Percentiles rank a stretch among this genome's conserved stretches.
phyloP scores from a whole-genome alignment of 129 eudicot species.

The Arctium minus region DNA sequence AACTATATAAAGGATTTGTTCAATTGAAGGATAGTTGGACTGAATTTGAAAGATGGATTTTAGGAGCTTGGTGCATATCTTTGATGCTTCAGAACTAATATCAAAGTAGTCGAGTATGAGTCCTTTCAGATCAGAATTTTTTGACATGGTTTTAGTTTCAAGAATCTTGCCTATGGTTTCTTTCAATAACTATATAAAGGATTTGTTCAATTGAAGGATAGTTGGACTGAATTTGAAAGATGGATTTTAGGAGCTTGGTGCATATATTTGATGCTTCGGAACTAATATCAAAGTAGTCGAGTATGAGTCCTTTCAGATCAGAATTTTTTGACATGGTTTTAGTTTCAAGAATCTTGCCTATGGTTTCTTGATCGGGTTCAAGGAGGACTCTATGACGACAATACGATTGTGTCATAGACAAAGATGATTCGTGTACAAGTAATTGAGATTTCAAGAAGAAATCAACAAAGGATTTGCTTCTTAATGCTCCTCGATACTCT shows the following conservation, averaged over 20 bases:
- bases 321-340: neutral
- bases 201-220: constrained; percentile 28
- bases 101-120: constrained; percentile 44
- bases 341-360: constrained; percentile 23
- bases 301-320: constrained; percentile 35
- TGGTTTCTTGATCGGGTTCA: constrained; percentile 50
- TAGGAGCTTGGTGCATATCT: constrained; percentile 44
- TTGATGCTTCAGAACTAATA: constrained; percentile 56
- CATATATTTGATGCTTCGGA: constrained; percentile 58
- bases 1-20: constrained; percentile 17
- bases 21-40: constrained; percentile 25
- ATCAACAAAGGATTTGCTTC: constrained; percentile 56
- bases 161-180: constrained; percentile 26
- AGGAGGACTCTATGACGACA: constrained; percentile 31
- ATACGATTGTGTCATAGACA: constrained; percentile 18
- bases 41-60: constrained; percentile 35
- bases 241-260: constrained; percentile 35
- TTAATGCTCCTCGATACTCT: constrained; percentile 46
- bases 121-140: constrained; percentile 28
- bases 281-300: constrained; percentile 45
- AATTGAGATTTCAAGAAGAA: constrained; percentile 45
- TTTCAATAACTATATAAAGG: neutral
- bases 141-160: neutral
- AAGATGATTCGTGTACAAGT: constrained; percentile 26
- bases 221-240: constrained; percentile 35